Base-by-base conservation (phyloP, 257 asterid genomes). In the Cordia subcordata region DNA sequence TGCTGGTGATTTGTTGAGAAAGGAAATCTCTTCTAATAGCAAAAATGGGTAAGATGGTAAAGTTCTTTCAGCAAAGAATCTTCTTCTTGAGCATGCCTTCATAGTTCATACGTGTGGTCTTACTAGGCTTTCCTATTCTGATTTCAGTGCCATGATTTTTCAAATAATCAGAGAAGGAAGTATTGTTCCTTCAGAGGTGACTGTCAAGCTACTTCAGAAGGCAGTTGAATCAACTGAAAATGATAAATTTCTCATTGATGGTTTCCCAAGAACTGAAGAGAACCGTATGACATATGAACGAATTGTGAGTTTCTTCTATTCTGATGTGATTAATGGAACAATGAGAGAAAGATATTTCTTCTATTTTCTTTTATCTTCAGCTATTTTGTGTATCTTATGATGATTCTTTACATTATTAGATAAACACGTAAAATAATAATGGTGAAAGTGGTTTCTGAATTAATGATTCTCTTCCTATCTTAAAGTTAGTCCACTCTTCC, bases 201-300 rank as follows among this genome's bases (percentile, higher is more conserved):
- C 97, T 58, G 91, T 93, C 65, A 79, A 78, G 57, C 81, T 93
- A 59, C 67, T 93, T 49, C 78, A 75, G 37, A 79, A 78, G 72
- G 97, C 97, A 70, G 84, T 93, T 53, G 85, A 79, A 71, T 67
- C 80, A 39, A 81, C 82, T 60, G 64, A 71, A 52, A 81, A 54
- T 62, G 69, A 78, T 57, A 86, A 75, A 70, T 81, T 84, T 75
- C 96, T 93, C 51, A 85, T 93, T 11, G 99, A 93, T 75, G 99
- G 99, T 62, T 93, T 93, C 70, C 99, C 99, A 52, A 85, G 99
- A 77, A 86, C 71, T 59, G 97, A 93, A 79, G 97, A 93, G 88
- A 93, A 89, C 68, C 94, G 99, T 54, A 49, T 74, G 58, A 69
- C 87, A 14, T 93, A 83, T 72, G 97, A 93, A 70, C 75, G 75